phyloP scores from a whole-genome alignment of 352 stramenopile genomes.

The Globisporangium alternatum region DNA sequence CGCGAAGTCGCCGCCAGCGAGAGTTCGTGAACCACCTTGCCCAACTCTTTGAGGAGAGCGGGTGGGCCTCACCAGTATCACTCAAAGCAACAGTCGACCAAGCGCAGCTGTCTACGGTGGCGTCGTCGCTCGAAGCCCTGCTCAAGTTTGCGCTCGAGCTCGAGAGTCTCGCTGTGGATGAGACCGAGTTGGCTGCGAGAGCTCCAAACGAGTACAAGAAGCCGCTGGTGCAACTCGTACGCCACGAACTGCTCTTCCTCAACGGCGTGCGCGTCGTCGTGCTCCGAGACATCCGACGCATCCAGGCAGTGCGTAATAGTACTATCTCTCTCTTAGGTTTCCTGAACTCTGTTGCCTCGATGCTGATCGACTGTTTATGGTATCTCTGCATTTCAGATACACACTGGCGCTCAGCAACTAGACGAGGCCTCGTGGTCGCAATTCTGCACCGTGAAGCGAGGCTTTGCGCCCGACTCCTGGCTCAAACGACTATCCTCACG shows the following conservation, averaged over 20 bases:
- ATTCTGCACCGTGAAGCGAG: conserved; percentile 3
- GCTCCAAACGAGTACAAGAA: conserved; percentile 19
- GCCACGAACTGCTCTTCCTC: conserved; percentile 21
- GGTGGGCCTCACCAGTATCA: background rate
- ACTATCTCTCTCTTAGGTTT: background rate
- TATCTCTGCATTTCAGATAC: conserved; percentile 10
- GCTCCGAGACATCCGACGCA: conserved; percentile 20
- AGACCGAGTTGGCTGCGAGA: background rate
- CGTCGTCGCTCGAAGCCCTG: conserved; percentile 7
- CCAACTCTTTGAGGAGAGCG: conserved; percentile 7
- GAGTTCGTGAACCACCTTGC: conserved; percentile 1
- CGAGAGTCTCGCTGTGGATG: conserved; percentile 1
- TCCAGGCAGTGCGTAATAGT: conserved; percentile 24
- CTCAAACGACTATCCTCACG: background rate
- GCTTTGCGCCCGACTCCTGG: conserved; percentile 10
- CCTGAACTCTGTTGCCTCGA: background rate
- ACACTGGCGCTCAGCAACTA: conserved; percentile 5
- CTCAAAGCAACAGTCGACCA: no score
- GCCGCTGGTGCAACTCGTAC: conserved; percentile 25
- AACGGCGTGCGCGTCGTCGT: conserved; percentile 18
- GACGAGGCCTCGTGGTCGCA: conserved; percentile 13
- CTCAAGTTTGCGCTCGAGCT: conserved; percentile 13
- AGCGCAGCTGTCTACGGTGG: background rate
- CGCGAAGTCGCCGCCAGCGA: conserved; percentile 2
- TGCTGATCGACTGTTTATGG: conserved; percentile 3